Conservation (phyloP, 2,329 filamentous ascomycete species). For the Aspergillus quadrilineatus region DNA sequence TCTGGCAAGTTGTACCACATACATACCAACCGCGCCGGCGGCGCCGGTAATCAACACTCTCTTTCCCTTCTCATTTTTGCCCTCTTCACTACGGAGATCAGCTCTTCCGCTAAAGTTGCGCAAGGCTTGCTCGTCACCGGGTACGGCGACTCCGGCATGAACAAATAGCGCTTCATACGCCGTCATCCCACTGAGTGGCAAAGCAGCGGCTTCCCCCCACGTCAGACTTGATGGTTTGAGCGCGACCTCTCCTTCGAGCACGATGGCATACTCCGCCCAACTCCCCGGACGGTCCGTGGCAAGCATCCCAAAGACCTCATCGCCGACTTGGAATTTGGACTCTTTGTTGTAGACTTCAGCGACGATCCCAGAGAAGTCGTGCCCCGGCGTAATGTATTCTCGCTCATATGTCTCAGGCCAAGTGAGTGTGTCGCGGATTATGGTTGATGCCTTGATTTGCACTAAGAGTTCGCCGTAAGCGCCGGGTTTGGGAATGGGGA, state of each 20-base stretch:
- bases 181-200: slow-evolving; percentile 32
- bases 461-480: not conserved
- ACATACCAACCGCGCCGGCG: slow-evolving; percentile 40
- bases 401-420: slow-evolving; percentile 30
- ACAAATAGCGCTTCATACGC: slow-evolving; percentile 35
- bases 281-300: slow-evolving; percentile 19
- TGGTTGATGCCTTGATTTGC: slow-evolving; percentile 16
- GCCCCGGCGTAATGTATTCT: slow-evolving; percentile 21
- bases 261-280: slow-evolving; percentile 32
- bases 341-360: slow-evolving; percentile 5
- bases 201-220: slow-evolving; percentile 26
- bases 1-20: slow-evolving; percentile 39
- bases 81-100: not conserved
- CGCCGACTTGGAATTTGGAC: slow-evolving; percentile 24
- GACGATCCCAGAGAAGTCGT: slow-evolving; percentile 26
- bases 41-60: slow-evolving; percentile 40
- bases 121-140: not conserved
- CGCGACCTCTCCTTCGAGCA: slow-evolving; percentile 23
- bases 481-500: not conserved
- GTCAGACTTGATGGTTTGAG: slow-evolving; percentile 22
- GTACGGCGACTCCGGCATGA: slow-evolving; percentile 18
- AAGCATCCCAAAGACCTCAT: slow-evolving; percentile 31
- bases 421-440: slow-evolving; percentile 18
- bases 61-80: not conserved
- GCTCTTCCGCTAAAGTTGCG: not conserved